These are phyloP conservation scores for Lyophyllum shimeji DNA, from an alignment of 768 basidiomycete species.

Conservation along the genomic window DNA sequence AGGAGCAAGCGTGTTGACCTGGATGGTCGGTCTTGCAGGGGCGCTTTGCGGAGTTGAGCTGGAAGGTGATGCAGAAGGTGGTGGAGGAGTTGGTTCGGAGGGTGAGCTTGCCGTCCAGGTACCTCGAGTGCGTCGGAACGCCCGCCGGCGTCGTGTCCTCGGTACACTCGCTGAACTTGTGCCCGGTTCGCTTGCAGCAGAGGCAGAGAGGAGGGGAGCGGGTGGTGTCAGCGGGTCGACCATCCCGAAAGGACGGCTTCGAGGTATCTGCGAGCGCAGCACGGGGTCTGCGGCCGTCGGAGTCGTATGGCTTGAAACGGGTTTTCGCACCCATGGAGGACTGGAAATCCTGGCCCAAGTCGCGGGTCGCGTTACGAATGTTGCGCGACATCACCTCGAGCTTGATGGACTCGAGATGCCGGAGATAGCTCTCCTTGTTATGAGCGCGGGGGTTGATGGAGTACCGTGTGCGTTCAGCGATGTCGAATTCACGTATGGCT, in stretches of 20 bases:
- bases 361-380: not conserved
- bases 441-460: not conserved
- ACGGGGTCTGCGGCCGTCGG: not conserved
- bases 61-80: constrained; percentile 7
- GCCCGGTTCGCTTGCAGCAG: constrained; percentile 12
- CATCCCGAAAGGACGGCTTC: constrained; percentile 10
- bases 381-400: not conserved
- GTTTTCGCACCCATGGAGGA: not conserved
- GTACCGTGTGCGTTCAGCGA: constrained; percentile 7
- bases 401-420: not conserved
- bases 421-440: not conserved
- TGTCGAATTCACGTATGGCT: constrained; percentile 14
- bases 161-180: constrained; percentile 11
- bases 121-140: constrained; percentile 1
- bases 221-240: not conserved
- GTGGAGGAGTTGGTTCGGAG: constrained; percentile 1
- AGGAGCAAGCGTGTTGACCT: constrained; percentile 21
- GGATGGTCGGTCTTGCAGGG: constrained; percentile 3
- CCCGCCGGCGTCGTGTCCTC: constrained; percentile 7
- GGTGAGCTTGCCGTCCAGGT: constrained; percentile 4
- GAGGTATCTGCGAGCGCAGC: not conserved
- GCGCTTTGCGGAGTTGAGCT: constrained; percentile 1
- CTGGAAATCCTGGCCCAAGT: not conserved
- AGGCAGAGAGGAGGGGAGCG: constrained; percentile 16
- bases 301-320: not conserved